Evolutionary conservation across 106 monocot species (phyloP).

Genomic region (Ottelia alismoides): DNA sequence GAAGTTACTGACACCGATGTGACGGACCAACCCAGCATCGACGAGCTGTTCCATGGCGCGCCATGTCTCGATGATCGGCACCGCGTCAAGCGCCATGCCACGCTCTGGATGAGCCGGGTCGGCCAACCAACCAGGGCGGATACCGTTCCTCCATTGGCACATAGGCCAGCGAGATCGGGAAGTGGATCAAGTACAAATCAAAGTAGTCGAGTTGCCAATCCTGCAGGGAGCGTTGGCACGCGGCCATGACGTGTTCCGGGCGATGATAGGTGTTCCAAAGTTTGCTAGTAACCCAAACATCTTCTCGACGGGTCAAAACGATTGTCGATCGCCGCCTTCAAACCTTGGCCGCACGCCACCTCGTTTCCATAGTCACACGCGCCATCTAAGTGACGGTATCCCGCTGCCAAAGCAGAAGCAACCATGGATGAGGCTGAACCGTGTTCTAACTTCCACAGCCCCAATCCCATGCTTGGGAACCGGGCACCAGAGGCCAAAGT

Average conservation of each 20-base stretch:
- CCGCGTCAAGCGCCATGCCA: too few relatives aligned
- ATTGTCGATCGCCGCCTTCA: background rate
- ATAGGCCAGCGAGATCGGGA: background rate
- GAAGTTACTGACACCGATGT: conserved; percentile 99
- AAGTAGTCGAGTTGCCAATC: background rate
- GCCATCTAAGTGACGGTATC: background rate
- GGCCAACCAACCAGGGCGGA: too few relatives aligned
- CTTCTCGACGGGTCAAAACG: background rate
- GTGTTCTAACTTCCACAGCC: too few relatives aligned
- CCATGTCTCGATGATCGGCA: too few relatives aligned
- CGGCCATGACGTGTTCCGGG: background rate
- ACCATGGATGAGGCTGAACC: too few relatives aligned
- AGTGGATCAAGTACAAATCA: background rate
- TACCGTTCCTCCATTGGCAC: too few relatives aligned
- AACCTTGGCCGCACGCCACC: background rate
- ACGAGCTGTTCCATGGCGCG: too few relatives aligned
- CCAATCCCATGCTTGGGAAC: too few relatives aligned
- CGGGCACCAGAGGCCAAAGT: too few relatives aligned
- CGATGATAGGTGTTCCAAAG: background rate
- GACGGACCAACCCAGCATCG: too few relatives aligned
- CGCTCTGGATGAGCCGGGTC: too few relatives aligned
- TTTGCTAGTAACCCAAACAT: background rate
- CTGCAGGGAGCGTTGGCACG: background rate
- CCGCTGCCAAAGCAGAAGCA: too few relatives aligned
- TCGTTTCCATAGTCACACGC: background rate